Evolutionary conservation across 1,284 basidiomycete species (phyloP), one percentile per base, ranked within the genome.

Genomic region (Porogramme epimiltina): DNA sequence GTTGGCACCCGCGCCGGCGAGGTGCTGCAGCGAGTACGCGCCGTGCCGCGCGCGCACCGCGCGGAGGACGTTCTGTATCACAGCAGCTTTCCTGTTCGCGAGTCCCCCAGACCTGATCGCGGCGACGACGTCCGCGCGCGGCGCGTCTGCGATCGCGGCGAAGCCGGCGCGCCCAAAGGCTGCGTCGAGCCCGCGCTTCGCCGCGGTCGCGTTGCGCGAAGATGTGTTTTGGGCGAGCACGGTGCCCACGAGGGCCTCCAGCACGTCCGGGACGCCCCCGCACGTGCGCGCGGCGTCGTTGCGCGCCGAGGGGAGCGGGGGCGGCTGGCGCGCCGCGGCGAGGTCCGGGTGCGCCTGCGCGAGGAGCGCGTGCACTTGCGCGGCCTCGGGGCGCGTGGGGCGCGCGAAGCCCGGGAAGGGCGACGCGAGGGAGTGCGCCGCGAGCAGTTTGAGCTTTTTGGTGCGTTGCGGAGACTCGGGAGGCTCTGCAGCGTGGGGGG

Each of bases 181-280:
- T 2, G 67, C 65, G 54, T 89, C 84, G 49, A 91, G 73, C 11
- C 70, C 72, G 19, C 70, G 64, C 62, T 90, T 89, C 0, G 89
- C 87, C 2, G 80, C 70, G 0, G 84, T 77, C 4, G 81, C 84
- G 64, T 92, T 91, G 24, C 69, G 68, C 34, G 72, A 72, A 31
- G 82, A 82, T 0, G 89, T 92, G 62, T 90, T 91, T 65, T 91
- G 88, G 33, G 83, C 85, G 18, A 93, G 76, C 50, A 91, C 81
- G 0, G 87, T 89, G 28, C 82, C 79, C 19, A 91, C 80, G 55
- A 89, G 75, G 0, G 86, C 77, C 59, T 91, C 89, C 43, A 91
- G 75, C 40, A 91, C 85, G 51, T 84, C 80, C 0, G 81, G 79
- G 2, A 80, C 77, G 41, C 73, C 69, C 0, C 84, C 85, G 55